Percentiles rank a stretch among this genome's conserved stretches.
Evolutionary conservation across 169 alveolate genomes (phyloP).

Genomic region (Eimeria maxima): DNA sequence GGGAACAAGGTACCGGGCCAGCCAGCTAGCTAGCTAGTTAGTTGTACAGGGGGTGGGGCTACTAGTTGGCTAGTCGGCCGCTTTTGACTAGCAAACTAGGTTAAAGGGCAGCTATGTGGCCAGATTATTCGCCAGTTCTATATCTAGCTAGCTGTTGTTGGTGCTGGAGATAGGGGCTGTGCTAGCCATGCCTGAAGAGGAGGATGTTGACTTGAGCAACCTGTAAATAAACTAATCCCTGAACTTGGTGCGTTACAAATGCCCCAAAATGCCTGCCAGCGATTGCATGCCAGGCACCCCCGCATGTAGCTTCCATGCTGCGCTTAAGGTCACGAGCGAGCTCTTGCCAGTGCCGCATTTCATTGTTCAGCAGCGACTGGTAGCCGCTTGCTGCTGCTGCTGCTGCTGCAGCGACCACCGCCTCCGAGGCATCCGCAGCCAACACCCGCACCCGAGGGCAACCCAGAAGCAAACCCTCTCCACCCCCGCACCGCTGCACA

Average conservation of each 20-base stretch:
- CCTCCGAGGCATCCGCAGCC: conserved; percentile 81
- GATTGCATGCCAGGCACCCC: conserved; percentile 91
- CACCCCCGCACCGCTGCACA: not conserved
- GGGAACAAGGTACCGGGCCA: not conserved
- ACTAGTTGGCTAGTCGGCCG: too few relatives aligned
- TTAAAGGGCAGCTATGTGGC: too few relatives aligned
- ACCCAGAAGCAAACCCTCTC: not conserved
- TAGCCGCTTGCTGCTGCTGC: conserved; percentile 87
- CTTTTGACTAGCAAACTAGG: too few relatives aligned
- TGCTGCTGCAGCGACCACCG: conserved; percentile 87
- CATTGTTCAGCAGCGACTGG: conserved; percentile 83
- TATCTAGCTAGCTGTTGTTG: too few relatives aligned
- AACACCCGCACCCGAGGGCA: not conserved
- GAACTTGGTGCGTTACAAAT: conserved; percentile 91
- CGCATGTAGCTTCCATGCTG: conserved; percentile 88
- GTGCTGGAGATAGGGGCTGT: too few relatives aligned
- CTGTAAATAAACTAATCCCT: conserved; percentile 87
- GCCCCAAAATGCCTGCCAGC: conserved; percentile 91
- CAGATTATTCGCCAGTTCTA: too few relatives aligned
- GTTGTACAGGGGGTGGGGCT: too few relatives aligned
- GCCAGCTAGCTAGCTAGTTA: conserved; percentile 35
- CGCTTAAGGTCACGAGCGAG: conserved; percentile 89
- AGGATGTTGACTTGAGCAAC: conserved; percentile 87
- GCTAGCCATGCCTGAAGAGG: conserved; percentile 88
- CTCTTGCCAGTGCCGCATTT: conserved; percentile 79